Base-by-base conservation (phyloP, 148 eudicot genomes). In the Talinum fruticosum region DNA sequence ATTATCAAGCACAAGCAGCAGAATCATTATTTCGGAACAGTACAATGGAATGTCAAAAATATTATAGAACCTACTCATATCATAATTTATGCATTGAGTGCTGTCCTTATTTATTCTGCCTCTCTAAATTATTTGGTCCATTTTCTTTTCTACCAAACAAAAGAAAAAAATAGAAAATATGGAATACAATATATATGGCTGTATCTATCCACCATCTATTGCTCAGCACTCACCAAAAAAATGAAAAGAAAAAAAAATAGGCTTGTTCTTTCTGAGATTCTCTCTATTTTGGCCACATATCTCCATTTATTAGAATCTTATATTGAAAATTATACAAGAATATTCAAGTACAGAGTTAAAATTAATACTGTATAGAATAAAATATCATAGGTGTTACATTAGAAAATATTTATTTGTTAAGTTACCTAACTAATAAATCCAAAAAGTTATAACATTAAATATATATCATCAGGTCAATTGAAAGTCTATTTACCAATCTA, bases 81-180 rank as follows among this genome's bases (percentile, higher is more conserved):
- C 73, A 71, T 71, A 41, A 12, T 30, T 24, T 41, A 14, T 41
- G 0, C 15, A 38, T 71, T 41, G 14, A 59, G 12, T 62, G 59
- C 47, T 54, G 37, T 64, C 36, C 49, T 65, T 44, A 65, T 65
- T 29, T 76, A 76, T 76, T 65, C 41, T 66, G 38, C 61, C 13
- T 6, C 3, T 10, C 6, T 66, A 15, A 6, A n/a, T 23, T 38
- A 7, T 69, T 37, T 69, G 8, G 29, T 41, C 51, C 30, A 41
- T 69, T 69, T 38, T 69, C 13, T n/a, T n/a, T 21, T 35, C 41
- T 6, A 33, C 14, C 45, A 35, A 34, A 68, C 45, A 35, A 21
- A 68, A 12, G 28, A 10, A 34, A 23, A 7, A 68, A 35, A 23
- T 28, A 68, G 6, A 36, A 35, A 68, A 36, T 35, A 36, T 3